Evolutionary conservation across 768 basidiomycete species (phyloP).

Genomic region (Mycena maculata): DNA sequence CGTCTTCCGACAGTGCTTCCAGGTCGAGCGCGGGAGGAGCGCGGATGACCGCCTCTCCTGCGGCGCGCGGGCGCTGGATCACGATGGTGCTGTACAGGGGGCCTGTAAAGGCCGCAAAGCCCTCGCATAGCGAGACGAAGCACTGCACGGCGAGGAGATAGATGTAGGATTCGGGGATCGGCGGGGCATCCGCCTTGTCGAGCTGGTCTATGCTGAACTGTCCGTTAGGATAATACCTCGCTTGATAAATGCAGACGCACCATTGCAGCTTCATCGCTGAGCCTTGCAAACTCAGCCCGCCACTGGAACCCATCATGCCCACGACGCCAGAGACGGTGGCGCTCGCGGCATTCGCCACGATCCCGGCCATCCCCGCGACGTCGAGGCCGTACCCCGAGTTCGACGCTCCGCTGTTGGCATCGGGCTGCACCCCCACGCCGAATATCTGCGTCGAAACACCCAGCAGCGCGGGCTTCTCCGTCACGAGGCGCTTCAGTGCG

Average conservation of each 20-base stretch:
- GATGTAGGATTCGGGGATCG: slow-evolving; percentile 93
- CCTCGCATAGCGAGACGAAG: slow-evolving; percentile 87
- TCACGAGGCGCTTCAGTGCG: slow-evolving; percentile 86
- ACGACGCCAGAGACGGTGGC: slow-evolving; percentile 87
- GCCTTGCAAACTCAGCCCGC: slow-evolving; percentile 76
- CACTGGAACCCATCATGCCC: slow-evolving; percentile 82
- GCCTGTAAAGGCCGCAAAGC: slow-evolving; percentile 78
- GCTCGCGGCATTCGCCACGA: slow-evolving; percentile 85
- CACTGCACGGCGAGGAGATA: slow-evolving; percentile 94
- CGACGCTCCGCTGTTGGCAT: slow-evolving; percentile 43
- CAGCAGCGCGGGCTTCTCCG: slow-evolving; percentile 87
- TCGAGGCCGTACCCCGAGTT: slow-evolving; percentile 68
- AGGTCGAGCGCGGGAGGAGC: slow-evolving; percentile 82
- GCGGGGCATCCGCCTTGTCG: slow-evolving; percentile 95
- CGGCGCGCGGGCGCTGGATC: slow-evolving; percentile 70
- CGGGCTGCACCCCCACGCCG: slow-evolving; percentile 73
- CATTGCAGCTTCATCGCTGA: slow-evolving; percentile 93
- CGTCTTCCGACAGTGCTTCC: slow-evolving; percentile 58
- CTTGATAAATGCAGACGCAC: slow-evolving; percentile 54
- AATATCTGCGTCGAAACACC: slow-evolving; percentile 85
- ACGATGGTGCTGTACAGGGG: slow-evolving; percentile 81
- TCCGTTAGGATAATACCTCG: background rate
- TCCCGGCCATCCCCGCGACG: slow-evolving; percentile 78
- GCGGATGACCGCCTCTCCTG: slow-evolving; percentile 73
- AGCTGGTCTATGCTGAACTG: slow-evolving; percentile 90